A percentile compares a stretch with the other conserved stretches of the same genome.
phyloP scores from a whole-genome alignment of 176 grass and related monocot genomes.

The Microstegium vimineum region DNA sequence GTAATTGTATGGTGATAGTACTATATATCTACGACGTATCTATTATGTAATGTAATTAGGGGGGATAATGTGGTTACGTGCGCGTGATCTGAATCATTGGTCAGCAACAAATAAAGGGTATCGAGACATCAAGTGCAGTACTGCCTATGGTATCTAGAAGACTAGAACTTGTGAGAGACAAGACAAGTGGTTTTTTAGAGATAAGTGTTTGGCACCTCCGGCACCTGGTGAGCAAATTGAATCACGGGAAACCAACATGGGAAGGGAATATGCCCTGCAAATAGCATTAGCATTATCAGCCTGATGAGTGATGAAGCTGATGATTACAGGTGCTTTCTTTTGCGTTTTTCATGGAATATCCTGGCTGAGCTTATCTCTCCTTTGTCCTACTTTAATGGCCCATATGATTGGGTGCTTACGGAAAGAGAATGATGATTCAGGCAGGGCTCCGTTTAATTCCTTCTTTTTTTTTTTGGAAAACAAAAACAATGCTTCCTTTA shows the following conservation, averaged over 20 bases:
- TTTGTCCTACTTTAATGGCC: constrained; percentile 11
- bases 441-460: background rate
- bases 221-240: background rate
- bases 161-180: background rate
- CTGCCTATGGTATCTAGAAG: background rate
- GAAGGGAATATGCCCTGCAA: background rate
- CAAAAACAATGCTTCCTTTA: background rate
- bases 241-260: background rate
- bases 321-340: background rate
- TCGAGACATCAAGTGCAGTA: background rate
- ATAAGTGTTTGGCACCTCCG: background rate
- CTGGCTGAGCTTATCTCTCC: constrained; percentile 7
- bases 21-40: too few species aligned
- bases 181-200: background rate
- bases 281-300: background rate
- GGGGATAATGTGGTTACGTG: constrained; percentile 24
- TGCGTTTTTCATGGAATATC: constrained; percentile 16
- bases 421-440: constrained; percentile 8
- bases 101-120: background rate
- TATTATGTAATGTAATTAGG: background rate
- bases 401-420: background rate
- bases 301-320: background rate
- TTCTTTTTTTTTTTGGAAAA: too few species aligned
- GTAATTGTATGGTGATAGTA: background rate
- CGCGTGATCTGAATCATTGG: constrained; percentile 15